These are phyloP conservation scores for Juglanconis oblonga DNA, from an alignment of 2,329 filamentous ascomycete genomes.

Conservation along the genomic window DNA sequence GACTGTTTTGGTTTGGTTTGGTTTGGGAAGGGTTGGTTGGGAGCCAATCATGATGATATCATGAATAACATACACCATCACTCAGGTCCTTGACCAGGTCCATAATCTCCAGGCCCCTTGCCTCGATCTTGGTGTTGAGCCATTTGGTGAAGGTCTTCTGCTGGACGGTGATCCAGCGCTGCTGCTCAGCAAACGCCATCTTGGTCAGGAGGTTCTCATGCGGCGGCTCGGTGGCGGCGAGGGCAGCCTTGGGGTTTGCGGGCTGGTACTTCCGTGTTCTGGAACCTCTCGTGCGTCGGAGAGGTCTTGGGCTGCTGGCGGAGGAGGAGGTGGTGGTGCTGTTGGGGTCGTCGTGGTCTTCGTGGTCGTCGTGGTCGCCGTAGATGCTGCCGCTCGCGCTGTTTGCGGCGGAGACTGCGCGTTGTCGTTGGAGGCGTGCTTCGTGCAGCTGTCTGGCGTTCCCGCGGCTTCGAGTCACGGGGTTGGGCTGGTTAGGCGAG, in stretches of 20 bases:
- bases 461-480: constrained; percentile 35
- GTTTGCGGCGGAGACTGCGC: constrained; percentile 27
- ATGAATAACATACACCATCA: constrained; percentile 85
- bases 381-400: constrained; percentile 34
- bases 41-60: too few relatives aligned
- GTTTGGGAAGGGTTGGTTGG: constrained; percentile 2
- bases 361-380: constrained; percentile 26
- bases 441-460: constrained; percentile 50
- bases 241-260: constrained; percentile 30
- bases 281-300: constrained; percentile 17
- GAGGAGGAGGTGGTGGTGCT: constrained; percentile 18
- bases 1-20: background rate
- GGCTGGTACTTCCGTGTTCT: constrained; percentile 23
- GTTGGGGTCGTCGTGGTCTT: constrained; percentile 24
- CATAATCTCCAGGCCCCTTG: constrained; percentile 73
- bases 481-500: constrained; percentile 15
- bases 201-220: constrained; percentile 51
- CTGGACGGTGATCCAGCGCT: constrained; percentile 76
- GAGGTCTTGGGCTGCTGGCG: background rate
- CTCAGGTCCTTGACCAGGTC: constrained; percentile 87
- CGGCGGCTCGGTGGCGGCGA: constrained; percentile 39
- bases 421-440: constrained; percentile 40
- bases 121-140: constrained; percentile 93
- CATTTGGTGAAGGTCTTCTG: constrained; percentile 99
- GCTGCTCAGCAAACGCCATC: constrained; percentile 64